Base-by-base conservation (phyloP, 768 basidiomycete genomes). In the Podaxis sp. region DNA sequence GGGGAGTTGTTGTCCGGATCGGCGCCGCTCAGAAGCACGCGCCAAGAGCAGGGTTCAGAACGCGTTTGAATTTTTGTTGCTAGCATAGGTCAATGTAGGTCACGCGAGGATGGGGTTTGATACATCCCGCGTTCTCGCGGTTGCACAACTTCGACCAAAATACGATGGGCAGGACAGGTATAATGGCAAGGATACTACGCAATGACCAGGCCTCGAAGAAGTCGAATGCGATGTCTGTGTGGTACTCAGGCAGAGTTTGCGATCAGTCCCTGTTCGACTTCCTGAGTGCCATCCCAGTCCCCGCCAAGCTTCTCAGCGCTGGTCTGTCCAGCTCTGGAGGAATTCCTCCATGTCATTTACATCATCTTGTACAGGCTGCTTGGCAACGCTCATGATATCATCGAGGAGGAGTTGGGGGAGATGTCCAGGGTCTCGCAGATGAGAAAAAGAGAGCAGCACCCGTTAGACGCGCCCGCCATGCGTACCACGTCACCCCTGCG, bases 201-300 rank as follows among this genome's bases (percentile, higher is more conserved):
- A 94, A 73, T 10, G 87, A 88, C 94, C 93, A 96, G 0, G 87
- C 88, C 75, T 95, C 93, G 68, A 96, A 92, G 70, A 89, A 91
- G 73, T 97, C 94, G 63, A 96, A 93, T 0, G 93, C 95, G 52
- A 93, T 83, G 69, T 97, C 95, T 44, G 91, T 88, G 67, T 95
- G 94, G 58, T 87, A 86, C 70, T 95, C 92, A 15, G 96, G 81
- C 49, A 96, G 81, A 0, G 95, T 95, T 73, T 24, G 91, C 83
- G 54, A 93, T 88, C 1, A 95, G 75, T 2, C 93, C 94, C 75
- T 93, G 86, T 66, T 89, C 87, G 22, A 90, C 81, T 64, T 91
- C 89, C 62, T 88, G 84, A 10, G 80, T 87, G 73, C 79, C 54
- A 71, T 70, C 66, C 1, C 64, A 56, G 13, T 58, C 71, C 33